phyloP scores from a whole-genome alignment of 805 yeast species.

The Metschnikowia borealis region DNA sequence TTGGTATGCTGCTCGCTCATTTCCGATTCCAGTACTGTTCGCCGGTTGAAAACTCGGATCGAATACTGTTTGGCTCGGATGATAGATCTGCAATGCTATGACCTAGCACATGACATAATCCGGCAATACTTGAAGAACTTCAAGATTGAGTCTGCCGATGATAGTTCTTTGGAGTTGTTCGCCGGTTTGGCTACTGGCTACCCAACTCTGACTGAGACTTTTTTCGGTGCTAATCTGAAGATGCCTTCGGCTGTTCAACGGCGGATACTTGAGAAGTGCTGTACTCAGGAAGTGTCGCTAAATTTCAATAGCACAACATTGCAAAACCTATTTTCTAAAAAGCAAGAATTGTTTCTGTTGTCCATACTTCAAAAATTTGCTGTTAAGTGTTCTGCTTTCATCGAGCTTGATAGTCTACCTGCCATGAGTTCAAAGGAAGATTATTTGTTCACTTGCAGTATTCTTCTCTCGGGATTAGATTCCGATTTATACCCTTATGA shows the following conservation, averaged over 20 bases:
- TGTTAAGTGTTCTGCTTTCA: neutral
- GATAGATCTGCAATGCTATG: neutral
- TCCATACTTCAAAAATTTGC: constrained; percentile 1
- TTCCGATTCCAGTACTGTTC: neutral
- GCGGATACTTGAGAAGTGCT: neutral
- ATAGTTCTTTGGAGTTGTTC: neutral
- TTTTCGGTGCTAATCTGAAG: neutral
- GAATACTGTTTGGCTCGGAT: constrained; percentile 2
- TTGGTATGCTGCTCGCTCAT: neutral
- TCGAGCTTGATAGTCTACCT: constrained; percentile 4
- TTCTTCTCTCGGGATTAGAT: neutral
- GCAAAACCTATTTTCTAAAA: neutral
- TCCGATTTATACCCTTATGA: neutral
- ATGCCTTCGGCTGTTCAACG: neutral
- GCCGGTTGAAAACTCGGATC: neutral
- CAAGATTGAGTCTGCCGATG: neutral
- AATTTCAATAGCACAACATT: neutral
- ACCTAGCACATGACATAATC: neutral
- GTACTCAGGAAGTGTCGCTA: neutral
- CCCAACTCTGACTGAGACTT: neutral
- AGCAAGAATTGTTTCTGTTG: neutral
- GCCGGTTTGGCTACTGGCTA: neutral
- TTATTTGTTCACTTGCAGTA: neutral
- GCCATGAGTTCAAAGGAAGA: neutral
- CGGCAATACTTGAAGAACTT: neutral